Conservation (phyloP, 257 asterid species). For the Leptodermis oblonga region DNA sequence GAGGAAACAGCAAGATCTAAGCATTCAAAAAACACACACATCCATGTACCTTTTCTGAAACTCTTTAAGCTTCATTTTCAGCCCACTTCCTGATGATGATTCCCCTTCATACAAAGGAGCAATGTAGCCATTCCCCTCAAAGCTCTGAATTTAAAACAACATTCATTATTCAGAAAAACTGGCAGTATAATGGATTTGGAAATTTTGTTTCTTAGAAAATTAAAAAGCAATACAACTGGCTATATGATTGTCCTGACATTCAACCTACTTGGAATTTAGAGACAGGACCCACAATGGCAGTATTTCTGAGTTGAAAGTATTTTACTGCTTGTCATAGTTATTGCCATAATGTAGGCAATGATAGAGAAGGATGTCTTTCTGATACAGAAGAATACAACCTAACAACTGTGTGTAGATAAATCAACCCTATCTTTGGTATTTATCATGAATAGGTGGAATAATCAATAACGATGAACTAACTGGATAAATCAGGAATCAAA, state of each 20-base stretch:
- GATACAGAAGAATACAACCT: background rate
- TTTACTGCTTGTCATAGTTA: background rate
- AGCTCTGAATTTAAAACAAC: conserved; percentile 44
- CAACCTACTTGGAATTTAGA: background rate
- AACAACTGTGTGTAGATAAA: background rate
- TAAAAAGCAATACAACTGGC: background rate
- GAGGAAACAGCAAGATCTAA: background rate
- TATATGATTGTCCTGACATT: background rate
- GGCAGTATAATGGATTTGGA: background rate
- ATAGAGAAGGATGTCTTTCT: background rate
- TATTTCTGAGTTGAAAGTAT: background rate
- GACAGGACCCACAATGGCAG: background rate
- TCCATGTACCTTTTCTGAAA: conserved; percentile 62
- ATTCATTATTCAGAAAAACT: background rate
- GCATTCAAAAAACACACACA: background rate
- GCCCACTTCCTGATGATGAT: conserved; percentile 80
- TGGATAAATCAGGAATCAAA: background rate
- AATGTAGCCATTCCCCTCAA: conserved; percentile 65
- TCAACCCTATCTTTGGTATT: background rate
- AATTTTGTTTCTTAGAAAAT: background rate
- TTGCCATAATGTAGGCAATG: background rate
- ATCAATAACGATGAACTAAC: background rate
- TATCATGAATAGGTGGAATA: background rate
- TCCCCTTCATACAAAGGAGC: conserved; percentile 82
- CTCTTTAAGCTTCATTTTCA: conserved; percentile 91